These are phyloP conservation scores for Podaxis sp. DNA, from an alignment of 768 basidiomycete species.

Conservation along the genomic window DNA sequence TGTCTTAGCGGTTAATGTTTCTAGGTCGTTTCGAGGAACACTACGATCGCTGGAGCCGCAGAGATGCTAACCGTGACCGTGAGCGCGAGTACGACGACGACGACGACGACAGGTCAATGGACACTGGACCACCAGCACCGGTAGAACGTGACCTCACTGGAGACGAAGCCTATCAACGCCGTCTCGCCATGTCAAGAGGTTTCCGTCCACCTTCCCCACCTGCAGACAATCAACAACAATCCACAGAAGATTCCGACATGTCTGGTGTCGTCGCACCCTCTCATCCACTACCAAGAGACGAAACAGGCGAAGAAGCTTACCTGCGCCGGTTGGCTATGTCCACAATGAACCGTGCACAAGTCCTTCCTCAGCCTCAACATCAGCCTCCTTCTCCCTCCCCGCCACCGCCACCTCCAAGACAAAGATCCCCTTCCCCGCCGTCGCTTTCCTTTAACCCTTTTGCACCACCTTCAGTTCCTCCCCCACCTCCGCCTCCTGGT, in stretches of 20 bases:
- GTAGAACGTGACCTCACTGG: conserved; percentile 54
- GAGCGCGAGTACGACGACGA: conserved; percentile 17
- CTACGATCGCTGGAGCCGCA: conserved; percentile 49
- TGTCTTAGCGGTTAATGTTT: neutral
- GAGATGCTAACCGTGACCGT: conserved; percentile 39
- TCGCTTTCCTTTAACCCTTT: conserved; percentile 69
- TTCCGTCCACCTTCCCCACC: conserved; percentile 24
- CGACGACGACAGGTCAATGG: conserved; percentile 22
- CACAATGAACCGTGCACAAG: conserved; percentile 29
- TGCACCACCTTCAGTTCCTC: conserved; percentile 58
- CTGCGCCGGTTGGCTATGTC: conserved; percentile 61
- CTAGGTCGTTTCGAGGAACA: conserved; percentile 49
- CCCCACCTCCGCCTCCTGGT: conserved; percentile 40
- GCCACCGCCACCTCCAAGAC: conserved; percentile 23
- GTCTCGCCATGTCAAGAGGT: conserved; percentile 63
- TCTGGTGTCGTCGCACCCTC: neutral
- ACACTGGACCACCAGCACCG: conserved; percentile 22
- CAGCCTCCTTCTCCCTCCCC: conserved; percentile 11
- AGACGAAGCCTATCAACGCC: conserved; percentile 78
- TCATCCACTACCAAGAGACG: conserved; percentile 20
- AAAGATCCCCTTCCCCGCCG: conserved; percentile 44
- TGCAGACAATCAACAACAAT: neutral
- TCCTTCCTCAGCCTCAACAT: conserved; percentile 25
- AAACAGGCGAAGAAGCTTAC: conserved; percentile 70
- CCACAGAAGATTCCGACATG: conserved; percentile 15